phyloP scores from a whole-genome alignment of 2,329 filamentous ascomycete genomes.

The Lizonia empirigonia region DNA sequence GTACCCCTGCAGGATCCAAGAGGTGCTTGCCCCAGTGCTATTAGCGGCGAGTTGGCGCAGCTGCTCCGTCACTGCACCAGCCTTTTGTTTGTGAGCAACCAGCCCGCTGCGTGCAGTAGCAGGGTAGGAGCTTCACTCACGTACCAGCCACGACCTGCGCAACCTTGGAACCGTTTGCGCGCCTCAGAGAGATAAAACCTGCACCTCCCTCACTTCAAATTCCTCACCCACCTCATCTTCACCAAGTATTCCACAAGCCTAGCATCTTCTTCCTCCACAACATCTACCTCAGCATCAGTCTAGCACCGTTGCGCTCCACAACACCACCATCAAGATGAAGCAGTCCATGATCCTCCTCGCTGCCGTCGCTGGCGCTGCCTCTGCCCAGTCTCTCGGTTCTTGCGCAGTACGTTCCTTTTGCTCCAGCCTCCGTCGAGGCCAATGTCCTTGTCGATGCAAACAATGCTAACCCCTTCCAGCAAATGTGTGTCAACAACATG shows the following conservation, averaged over 20 bases:
- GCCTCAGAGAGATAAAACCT: constrained; percentile 14
- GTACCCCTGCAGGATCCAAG: constrained; percentile 16
- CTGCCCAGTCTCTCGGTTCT: constrained; percentile 42
- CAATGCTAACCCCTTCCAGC: constrained; percentile 31
- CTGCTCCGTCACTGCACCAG: constrained; percentile 25
- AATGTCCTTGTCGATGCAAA: background rate
- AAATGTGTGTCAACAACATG: constrained; percentile 56
- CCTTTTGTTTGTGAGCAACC: constrained; percentile 23
- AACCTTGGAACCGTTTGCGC: constrained; percentile 18
- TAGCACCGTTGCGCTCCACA: constrained; percentile 23
- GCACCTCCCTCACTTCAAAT: constrained; percentile 13
- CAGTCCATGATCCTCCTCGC: constrained; percentile 49
- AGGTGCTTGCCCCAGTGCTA: background rate
- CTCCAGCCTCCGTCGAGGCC: background rate
- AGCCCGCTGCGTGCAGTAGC: constrained; percentile 15
- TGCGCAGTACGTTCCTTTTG: constrained; percentile 49
- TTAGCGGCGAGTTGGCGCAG: constrained; percentile 15
- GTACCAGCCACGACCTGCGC: constrained; percentile 19
- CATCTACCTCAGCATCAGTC: constrained; percentile 29
- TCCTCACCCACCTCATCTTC: constrained; percentile 16
- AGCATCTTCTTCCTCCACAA: constrained; percentile 15
- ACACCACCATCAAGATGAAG: constrained; percentile 36
- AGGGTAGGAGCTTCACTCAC: constrained; percentile 16
- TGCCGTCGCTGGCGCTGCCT: constrained; percentile 39
- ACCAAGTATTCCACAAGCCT: constrained; percentile 15